phyloP scores from a whole-genome alignment of 176 grass and related monocot species.

The Lolium perenne region DNA sequence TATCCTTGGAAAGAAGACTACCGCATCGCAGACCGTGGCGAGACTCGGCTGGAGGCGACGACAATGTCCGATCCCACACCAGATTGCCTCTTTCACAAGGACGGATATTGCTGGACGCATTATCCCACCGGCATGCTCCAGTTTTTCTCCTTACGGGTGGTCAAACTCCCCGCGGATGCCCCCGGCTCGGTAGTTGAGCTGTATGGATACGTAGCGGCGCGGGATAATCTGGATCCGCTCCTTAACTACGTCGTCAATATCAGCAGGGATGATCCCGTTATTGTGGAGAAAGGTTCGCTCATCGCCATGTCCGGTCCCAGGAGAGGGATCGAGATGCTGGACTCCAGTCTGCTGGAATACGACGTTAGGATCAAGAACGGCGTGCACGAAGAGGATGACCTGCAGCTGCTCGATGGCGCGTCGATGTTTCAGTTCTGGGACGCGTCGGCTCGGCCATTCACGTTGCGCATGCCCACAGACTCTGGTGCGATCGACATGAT shows the following conservation, averaged over 20 bases:
- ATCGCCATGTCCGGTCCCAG: neutral
- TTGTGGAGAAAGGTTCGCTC: neutral
- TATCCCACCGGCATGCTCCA: neutral
- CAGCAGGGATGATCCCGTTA: neutral
- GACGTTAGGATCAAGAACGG: conserved; percentile 5
- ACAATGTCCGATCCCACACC: neutral
- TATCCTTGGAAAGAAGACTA: neutral
- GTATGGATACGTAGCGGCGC: neutral
- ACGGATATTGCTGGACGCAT: neutral
- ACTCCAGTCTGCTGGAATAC: neutral
- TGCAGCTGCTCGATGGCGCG: neutral
- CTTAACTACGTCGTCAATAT: neutral
- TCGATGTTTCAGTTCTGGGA: neutral
- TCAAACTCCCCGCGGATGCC: neutral
- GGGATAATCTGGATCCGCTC: neutral
- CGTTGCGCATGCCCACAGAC: neutral
- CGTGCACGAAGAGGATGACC: neutral
- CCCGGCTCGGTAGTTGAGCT: neutral
- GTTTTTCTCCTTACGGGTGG: neutral
- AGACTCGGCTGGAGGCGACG: neutral
- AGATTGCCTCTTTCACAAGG: neutral
- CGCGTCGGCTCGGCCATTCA: neutral
- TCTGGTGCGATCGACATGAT: neutral
- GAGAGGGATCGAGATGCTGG: neutral
- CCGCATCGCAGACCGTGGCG: neutral